phyloP scores from a whole-genome alignment of 495 filamentous ascomycete species.

The Aspergillus coremiiformis region DNA sequence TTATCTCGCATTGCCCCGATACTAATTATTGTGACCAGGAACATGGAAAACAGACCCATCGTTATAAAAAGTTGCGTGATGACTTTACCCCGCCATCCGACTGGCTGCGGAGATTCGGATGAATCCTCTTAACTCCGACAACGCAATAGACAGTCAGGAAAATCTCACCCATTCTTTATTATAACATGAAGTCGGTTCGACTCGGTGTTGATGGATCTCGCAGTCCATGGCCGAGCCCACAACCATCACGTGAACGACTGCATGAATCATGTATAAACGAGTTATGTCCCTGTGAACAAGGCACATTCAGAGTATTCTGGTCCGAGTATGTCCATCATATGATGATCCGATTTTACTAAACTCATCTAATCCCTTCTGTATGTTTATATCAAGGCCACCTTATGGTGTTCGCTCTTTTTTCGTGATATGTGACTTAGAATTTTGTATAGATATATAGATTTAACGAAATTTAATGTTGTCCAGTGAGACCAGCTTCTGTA shows the following conservation, averaged over 20 bases:
- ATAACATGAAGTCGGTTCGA: not conserved
- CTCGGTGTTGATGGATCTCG: not conserved
- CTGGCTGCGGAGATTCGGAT: not conserved
- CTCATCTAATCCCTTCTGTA: not conserved
- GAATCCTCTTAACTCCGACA: not conserved
- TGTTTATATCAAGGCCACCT: no score
- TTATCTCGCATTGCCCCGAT: not conserved
- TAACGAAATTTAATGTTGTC: not conserved
- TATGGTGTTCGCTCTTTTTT: not conserved
- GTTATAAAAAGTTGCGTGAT: constrained; percentile 14
- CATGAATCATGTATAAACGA: not conserved
- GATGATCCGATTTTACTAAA: constrained; percentile 1
- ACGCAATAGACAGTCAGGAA: not conserved
- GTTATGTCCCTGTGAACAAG: not conserved
- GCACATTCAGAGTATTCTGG: not conserved
- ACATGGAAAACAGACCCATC: constrained; percentile 36
- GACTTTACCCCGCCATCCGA: not conserved
- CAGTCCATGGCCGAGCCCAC: no score
- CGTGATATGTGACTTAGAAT: not conserved
- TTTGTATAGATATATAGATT: not conserved
- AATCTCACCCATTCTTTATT: not conserved
- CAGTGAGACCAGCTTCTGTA: not conserved
- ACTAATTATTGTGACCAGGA: constrained; percentile 13
- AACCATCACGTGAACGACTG: not conserved
- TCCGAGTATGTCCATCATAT: not conserved